Conservation (phyloP, 2,329 filamentous ascomycete species). For the Diplodia seriata region DNA sequence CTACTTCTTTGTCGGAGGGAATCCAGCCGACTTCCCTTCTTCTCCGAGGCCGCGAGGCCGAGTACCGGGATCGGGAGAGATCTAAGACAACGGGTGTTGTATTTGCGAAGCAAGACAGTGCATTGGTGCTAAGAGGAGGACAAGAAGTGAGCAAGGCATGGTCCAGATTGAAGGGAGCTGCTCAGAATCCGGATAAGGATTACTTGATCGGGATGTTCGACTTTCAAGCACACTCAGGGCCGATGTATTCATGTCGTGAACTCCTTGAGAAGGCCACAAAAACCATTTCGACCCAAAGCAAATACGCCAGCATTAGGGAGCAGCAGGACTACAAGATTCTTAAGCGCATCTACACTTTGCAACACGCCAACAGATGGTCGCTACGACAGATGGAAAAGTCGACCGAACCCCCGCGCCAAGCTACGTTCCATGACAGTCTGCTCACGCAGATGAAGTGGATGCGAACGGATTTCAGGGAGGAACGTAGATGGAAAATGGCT, state of each 20-base stretch:
- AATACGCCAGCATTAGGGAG: slow-evolving; percentile 82
- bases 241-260: slow-evolving; percentile 59
- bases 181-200: slow-evolving; percentile 58
- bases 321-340: slow-evolving; percentile 87
- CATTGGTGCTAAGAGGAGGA: slow-evolving; percentile 32
- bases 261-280: slow-evolving; percentile 86
- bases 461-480: slow-evolving; percentile 93
- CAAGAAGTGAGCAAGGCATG: slow-evolving; percentile 43
- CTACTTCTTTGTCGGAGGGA: slow-evolving; percentile 4
- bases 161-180: slow-evolving; percentile 54
- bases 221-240: slow-evolving; percentile 63
- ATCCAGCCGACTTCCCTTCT: slow-evolving; percentile 14
- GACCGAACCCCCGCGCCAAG: slow-evolving; percentile 77
- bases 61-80: slow-evolving; percentile 55
- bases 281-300: slow-evolving; percentile 84
- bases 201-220: slow-evolving; percentile 69
- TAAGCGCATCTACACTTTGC: slow-evolving; percentile 85
- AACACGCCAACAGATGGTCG: slow-evolving; percentile 92
- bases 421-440: slow-evolving; percentile 84
- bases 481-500: slow-evolving; percentile 90
- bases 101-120: slow-evolving; percentile 70
- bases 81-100: slow-evolving; percentile 76
- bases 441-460: slow-evolving; percentile 97
- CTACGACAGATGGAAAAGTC: slow-evolving; percentile 86
- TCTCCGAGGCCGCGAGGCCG: slow-evolving; percentile 7